Conservation (phyloP, 208 protist genomes). For the Zelonia costaricensis region DNA sequence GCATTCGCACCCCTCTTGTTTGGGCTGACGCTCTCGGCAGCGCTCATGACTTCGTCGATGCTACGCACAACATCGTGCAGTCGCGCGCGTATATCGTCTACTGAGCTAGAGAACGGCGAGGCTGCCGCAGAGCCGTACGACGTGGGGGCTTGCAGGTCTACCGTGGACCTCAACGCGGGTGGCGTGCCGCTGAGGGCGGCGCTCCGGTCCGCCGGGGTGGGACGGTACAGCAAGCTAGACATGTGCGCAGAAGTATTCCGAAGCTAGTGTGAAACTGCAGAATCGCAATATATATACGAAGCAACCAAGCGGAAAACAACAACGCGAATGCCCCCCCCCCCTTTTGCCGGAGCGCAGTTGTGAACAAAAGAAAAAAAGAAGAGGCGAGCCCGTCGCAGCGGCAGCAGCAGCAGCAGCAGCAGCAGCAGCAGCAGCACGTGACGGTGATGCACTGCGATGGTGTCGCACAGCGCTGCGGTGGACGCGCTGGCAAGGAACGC, state of each 20-base stretch:
- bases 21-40: background rate
- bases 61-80: constrained; percentile 49
- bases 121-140: background rate
- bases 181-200: no score
- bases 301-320: no score
- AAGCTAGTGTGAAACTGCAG: background rate
- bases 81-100: constrained; percentile 34
- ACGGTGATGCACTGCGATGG: no score
- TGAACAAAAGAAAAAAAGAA: background rate
- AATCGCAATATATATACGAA: no score
- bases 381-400: background rate
- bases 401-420: no score
- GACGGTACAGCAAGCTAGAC: background rate
- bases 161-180: background rate
- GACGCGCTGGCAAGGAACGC: no score
- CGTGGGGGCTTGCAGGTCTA: background rate
- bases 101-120: constrained; percentile 14
- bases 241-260: background rate
- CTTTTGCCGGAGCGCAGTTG: background rate
- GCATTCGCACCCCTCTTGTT: no score
- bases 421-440: no score
- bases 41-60: constrained; percentile 45
- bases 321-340: no score
- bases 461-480: no score
- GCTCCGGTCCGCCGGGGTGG: background rate